These are phyloP conservation scores for Clavispora phyllophila DNA, from an alignment of 805 yeast genomes.

Conservation along the genomic window DNA sequence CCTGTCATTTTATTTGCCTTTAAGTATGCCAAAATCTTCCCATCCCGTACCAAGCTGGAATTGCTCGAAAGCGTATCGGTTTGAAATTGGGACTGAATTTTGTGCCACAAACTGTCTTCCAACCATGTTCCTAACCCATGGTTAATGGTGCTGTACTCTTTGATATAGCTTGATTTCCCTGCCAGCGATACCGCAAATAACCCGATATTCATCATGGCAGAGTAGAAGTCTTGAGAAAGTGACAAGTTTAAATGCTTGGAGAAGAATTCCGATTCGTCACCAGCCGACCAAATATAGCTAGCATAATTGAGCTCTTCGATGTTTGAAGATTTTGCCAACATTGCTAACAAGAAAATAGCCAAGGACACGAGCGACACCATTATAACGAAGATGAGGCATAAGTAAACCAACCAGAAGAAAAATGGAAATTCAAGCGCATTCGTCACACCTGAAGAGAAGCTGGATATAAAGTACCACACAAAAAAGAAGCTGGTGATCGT, in stretches of 20 bases:
- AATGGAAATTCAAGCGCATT: constrained; percentile 44
- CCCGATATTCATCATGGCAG: constrained; percentile 56
- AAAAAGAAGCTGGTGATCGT: constrained; percentile 47
- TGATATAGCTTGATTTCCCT: constrained; percentile 59
- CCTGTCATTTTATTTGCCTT: constrained; percentile 15
- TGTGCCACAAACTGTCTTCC: constrained; percentile 7
- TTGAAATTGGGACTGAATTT: constrained; percentile 2
- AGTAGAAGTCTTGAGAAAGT: constrained; percentile 60
- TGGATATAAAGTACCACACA: constrained; percentile 33
- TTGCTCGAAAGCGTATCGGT: background rate
- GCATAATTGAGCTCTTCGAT: constrained; percentile 33
- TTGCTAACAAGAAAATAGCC: constrained; percentile 52
- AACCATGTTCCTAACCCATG: constrained; percentile 55
- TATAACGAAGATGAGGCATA: constrained; percentile 61
- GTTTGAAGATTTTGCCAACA: constrained; percentile 47
- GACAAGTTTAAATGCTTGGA: constrained; percentile 31
- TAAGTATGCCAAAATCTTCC: constrained; percentile 6
- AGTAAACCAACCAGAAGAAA: constrained; percentile 51
- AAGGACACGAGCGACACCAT: constrained; percentile 48
- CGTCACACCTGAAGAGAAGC: constrained; percentile 37
- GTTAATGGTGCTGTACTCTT: constrained; percentile 47
- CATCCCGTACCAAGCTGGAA: constrained; percentile 1
- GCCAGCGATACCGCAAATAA: constrained; percentile 63
- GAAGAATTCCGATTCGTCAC: constrained; percentile 21
- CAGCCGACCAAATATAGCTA: constrained; percentile 22